Percentiles rank a stretch among this genome's conserved stretches.
Conservation (phyloP, 768 basidiomycete genomes). For the Lactifluus echinatus region DNA sequence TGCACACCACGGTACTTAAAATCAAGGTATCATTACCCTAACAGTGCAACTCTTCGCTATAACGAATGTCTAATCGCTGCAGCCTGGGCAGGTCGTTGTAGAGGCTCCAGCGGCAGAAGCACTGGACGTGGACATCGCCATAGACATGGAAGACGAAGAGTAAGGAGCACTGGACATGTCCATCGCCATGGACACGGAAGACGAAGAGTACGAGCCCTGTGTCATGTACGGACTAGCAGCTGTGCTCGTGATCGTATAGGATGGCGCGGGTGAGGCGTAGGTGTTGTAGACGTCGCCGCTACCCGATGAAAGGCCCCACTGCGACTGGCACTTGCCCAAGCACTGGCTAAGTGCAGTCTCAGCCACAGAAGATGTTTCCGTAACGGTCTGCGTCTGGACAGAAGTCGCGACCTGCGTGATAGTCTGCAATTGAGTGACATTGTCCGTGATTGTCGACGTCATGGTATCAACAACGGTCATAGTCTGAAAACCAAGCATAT, state of each 20-base stretch:
- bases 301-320: slow-evolving; percentile 42
- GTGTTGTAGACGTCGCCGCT: slow-evolving; percentile 44
- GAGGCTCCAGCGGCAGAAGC: neutral
- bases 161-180: neutral
- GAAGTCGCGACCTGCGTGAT: slow-evolving; percentile 29
- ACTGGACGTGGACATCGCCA: neutral
- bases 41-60: neutral
- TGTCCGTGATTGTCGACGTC: slow-evolving; percentile 43
- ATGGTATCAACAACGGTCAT: slow-evolving; percentile 49
- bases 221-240: slow-evolving; percentile 23
- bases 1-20: neutral
- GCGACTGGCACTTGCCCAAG: slow-evolving; percentile 51
- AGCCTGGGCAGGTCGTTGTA: neutral
- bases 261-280: slow-evolving; percentile 25
- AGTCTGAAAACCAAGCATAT: slow-evolving; percentile 32
- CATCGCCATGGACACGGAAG: too few species aligned
- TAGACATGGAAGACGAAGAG: neutral
- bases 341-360: slow-evolving; percentile 48
- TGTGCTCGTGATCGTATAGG: slow-evolving; percentile 19
- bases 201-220: slow-evolving; percentile 5
- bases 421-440: slow-evolving; percentile 41
- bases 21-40: neutral
- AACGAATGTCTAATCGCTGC: neutral
- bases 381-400: slow-evolving; percentile 36
- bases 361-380: slow-evolving; percentile 36